Conservation (phyloP, 331 rosid genomes). For the Stylosanthes scabra region DNA sequence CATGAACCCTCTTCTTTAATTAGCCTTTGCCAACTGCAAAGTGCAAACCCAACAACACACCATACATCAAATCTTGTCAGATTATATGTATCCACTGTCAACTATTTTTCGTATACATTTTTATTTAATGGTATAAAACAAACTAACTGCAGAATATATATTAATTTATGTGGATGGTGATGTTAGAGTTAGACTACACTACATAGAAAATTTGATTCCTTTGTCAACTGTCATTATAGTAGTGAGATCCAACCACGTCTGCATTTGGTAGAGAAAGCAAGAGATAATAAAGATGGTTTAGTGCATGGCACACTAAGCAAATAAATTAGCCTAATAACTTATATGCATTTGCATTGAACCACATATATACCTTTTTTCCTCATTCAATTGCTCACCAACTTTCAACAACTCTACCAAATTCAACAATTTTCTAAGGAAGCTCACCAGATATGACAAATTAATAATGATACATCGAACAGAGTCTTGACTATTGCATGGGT, state of each 20-base stretch:
- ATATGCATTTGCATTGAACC: constrained; percentile 25
- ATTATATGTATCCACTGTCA: too few species aligned
- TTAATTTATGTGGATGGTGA: not conserved
- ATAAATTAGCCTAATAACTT: constrained; percentile 24
- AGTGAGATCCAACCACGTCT: constrained; percentile 34
- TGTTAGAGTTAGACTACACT: not conserved
- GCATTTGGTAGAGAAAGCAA: constrained; percentile 33
- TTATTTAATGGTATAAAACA: too few species aligned
- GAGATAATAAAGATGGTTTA: constrained; percentile 34
- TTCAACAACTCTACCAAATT: constrained; percentile 26
- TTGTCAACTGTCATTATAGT: too few species aligned
- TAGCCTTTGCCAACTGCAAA: too few species aligned
- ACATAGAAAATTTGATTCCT: too few species aligned
- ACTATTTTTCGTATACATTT: too few species aligned
- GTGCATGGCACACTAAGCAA: constrained; percentile 42
- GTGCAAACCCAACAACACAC: too few species aligned
- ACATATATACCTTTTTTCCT: constrained; percentile 19
- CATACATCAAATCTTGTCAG: too few species aligned
- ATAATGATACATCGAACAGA: constrained; percentile 25
- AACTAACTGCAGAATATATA: not conserved
- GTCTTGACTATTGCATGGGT: not conserved
- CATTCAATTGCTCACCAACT: constrained; percentile 31
- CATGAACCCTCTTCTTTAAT: too few species aligned
- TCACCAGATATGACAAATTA: constrained; percentile 35
- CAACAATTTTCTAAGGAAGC: constrained; percentile 31